Base-by-base conservation (phyloP, 257 asterid species). In the Solanum pinnatisectum region DNA sequence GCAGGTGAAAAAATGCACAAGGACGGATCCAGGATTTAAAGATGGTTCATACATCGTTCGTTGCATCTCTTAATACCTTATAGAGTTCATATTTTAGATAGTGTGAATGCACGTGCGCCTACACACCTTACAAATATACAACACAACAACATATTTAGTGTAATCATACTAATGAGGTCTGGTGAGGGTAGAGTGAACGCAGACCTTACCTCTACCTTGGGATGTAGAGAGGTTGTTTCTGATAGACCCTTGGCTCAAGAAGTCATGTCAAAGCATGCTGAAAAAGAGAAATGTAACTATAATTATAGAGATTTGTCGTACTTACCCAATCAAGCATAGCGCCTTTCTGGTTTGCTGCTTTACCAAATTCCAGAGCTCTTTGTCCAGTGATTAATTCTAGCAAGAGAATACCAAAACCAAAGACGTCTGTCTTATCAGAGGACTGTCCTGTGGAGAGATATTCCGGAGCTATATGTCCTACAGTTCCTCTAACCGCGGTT, bases 321-420 rank as follows among this genome's bases (percentile, higher is more conserved):
- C 96, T 93, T 87, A 97, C 99, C 99, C 99, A 97, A 73, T 97
- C 99, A 77, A 97, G 96, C 98, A 96, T 96, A 18, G 96, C 98
- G 70, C 98, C 99, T 93, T 94, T 97, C 93, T 94, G 96, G 87
- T 94, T 94, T 27, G 98, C 95, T 46, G 96, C 93, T 93, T 96
- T 96, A 36, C 98, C 97, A 74, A 97, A 97, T 73, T 97, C 99
- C 15, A 97, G 89, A 81, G 99, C 99, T 88, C 99, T 94, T 88
- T 91, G 96, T 15, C 99, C 99, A 27, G 99, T 97, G 81, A 97
- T 94, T 89, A 97, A 87, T 86, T 97, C 99, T 12, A 97, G 91
- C 86, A 97, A 92, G 86, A 97, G 95, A 92, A 97, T 94, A 8
- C 99, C 99, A 33, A 95, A 96, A 52, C 99, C 99, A 67, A 96